Base-by-base conservation (phyloP, 2,329 filamentous ascomycete species). In the Xylogone sp. region DNA sequence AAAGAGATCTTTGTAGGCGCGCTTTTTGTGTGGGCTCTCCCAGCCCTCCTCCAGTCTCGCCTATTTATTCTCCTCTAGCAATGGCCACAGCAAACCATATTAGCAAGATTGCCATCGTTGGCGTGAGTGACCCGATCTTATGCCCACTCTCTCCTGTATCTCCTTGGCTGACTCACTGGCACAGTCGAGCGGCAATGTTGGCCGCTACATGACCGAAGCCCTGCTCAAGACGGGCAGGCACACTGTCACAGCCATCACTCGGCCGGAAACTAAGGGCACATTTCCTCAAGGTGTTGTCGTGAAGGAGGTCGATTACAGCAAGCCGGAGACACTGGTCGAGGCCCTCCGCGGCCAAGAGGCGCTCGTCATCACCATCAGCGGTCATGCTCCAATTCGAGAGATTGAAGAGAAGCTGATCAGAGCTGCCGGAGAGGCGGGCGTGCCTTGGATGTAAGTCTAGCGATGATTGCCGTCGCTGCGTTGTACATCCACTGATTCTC, bases 321-420 rank as follows among this genome's bases (percentile, higher is more conserved):
- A 74, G 45, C 61, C 71, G 21, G 57, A 62, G 1, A 69, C 74
- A 1, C 60, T 85, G 8, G 69, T 78, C 1, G 61, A 64, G 1
- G 80, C 78, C 2, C 72, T 85, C 2, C 60, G 67, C 24, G 79
- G 70, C 52, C 78, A 84, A 53, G 73, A 85, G n/a, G 75, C 74
- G 34, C 68, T 85, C 2, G 69, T 83, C 56, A 82, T 84, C 49
- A 81, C 79, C 9, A 62, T 85, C 53, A 55, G 70, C 10, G 61
- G 67, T 0, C 55, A 45, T 0, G 78, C 76, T 0, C 69, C 77
- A 0, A n/a, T n/a, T n/a, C 63, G 53, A 0, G 75, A 75, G 9
- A 72, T 72, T 1, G 73, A 81, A 43, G 61, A 59, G 49, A 77
- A 77, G 54, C 68, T 85, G 18, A 66, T 83, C 53, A 64, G 69